Evolutionary conservation across 2,329 filamentous ascomycete genomes (phyloP), one percentile per base, ranked within the genome.

Genomic region (Diaporthe eres): DNA sequence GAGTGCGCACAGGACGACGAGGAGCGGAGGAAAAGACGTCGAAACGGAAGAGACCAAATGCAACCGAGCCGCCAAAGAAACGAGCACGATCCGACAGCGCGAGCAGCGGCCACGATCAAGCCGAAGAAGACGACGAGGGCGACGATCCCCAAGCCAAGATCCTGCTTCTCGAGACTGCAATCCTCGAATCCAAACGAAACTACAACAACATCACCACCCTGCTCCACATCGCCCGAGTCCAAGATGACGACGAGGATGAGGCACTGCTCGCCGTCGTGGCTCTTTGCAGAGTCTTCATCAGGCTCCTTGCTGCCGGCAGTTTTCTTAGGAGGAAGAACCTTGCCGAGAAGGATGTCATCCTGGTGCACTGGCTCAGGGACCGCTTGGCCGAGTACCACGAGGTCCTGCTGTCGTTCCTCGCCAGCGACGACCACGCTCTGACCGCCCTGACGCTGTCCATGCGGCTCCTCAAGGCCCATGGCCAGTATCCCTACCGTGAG

Each of bases 151-250:
- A 93, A 82, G 88, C 90, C 74, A 90, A 91, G 77, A 94, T 98
- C 76, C 85, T 96, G 57, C 86, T 91, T 72, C 89, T 98, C 73
- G 96, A 98, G 85, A 88, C 91, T 78, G 93, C 94, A 75, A 95
- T 98, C 74, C 85, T 95, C 77, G 93, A 97, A 83, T 98, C 95
- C 68, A 94, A 92, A 81, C 95, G 95, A 84, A 91, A 98, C 85
- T 98, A 97, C 88, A 98, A 98, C 87, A 95, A 98, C 82, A 96
- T 98, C 81, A 89, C 91, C 10, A 90, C 89, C 15, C 86, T 98
- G 51, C 87, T 98, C 61, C 88, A 89, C 57, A 89, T 92, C 80
- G 85, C 91, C 51, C 82, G 89, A 80, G 86, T 85, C 49, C 85
- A 86, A 39, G 84, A 88, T 3, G 82, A 86, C 28, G 86, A 89